These are phyloP conservation scores for Juglanconis oblonga DNA, from an alignment of 2,329 filamentous ascomycete species.

Conservation along the genomic window DNA sequence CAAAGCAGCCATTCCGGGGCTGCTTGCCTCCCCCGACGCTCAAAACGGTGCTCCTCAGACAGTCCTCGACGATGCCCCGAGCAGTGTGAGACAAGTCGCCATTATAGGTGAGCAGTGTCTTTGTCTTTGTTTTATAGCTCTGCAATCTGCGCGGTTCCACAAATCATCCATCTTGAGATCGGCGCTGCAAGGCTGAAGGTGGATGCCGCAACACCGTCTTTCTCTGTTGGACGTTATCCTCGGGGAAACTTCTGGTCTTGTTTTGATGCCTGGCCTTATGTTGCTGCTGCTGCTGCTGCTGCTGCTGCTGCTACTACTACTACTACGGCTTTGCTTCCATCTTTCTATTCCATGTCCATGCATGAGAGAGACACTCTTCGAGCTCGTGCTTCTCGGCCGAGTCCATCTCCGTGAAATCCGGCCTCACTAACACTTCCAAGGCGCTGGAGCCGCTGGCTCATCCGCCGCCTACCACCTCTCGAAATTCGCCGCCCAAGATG, in stretches of 20 bases:
- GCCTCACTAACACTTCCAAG: constrained; percentile 40
- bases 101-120: constrained; percentile 23
- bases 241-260: too few species aligned
- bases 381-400: background rate
- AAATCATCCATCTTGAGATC: too few species aligned
- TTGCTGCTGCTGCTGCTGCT: background rate
- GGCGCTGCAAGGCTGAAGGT: too few species aligned
- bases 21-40: constrained; percentile 10
- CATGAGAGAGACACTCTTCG: background rate
- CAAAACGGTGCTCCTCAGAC: constrained; percentile 4
- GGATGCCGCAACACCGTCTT: background rate
- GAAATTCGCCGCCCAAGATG: constrained; percentile 63
- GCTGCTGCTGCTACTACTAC: too few species aligned
- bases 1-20: constrained; percentile 16
- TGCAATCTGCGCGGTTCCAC: too few species aligned
- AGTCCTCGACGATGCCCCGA: constrained; percentile 13
- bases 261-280: too few species aligned
- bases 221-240: background rate
- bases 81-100: constrained; percentile 26
- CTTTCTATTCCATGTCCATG: background rate
- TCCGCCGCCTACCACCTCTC: constrained; percentile 82
- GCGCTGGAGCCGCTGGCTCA: constrained; percentile 84
- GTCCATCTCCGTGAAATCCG: background rate
- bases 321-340: background rate
- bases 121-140: background rate